phyloP scores from a whole-genome alignment of 257 asterid species.

The Avicennia marina region DNA sequence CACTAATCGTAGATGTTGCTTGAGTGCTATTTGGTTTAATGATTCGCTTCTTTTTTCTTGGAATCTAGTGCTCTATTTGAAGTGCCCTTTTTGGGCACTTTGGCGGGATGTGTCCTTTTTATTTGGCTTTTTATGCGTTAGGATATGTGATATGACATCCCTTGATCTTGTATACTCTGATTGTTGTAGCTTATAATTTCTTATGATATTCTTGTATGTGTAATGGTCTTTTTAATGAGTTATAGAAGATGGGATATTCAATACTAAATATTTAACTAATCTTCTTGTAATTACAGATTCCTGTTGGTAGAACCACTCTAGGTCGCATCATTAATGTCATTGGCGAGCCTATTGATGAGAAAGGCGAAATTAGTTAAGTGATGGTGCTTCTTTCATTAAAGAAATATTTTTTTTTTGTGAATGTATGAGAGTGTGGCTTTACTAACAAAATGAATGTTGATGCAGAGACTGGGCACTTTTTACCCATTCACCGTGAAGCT shows the following conservation, averaged over 20 bases:
- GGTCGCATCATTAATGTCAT: slow-evolving; percentile 96
- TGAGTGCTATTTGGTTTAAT: too few species aligned
- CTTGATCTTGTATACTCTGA: background rate
- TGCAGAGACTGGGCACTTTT: slow-evolving; percentile 78
- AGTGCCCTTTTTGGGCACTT: background rate
- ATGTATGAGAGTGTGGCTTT: slow-evolving; percentile 8
- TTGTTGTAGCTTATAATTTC: background rate
- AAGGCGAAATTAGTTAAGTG: slow-evolving; percentile 78
- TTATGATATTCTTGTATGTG: slow-evolving; percentile 5
- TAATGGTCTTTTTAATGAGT: background rate
- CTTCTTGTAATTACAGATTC: slow-evolving; percentile 49
- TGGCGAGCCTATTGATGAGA: slow-evolving; percentile 92
- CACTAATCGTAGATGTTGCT: background rate
- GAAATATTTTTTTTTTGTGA: background rate
- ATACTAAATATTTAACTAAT: background rate
- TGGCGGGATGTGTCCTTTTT: background rate
- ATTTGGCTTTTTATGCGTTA: background rate
- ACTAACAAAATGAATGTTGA: slow-evolving; percentile 12
- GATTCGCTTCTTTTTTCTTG: too few species aligned
- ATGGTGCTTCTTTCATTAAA: background rate
- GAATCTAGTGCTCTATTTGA: background rate
- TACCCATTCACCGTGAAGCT: slow-evolving; percentile 98
- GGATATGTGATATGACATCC: background rate
- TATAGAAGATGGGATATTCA: background rate
- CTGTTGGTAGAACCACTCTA: slow-evolving; percentile 96